These are phyloP conservation scores for Pelargonium nanum DNA, from an alignment of 345 rosid genomes.

Conservation along the genomic window DNA sequence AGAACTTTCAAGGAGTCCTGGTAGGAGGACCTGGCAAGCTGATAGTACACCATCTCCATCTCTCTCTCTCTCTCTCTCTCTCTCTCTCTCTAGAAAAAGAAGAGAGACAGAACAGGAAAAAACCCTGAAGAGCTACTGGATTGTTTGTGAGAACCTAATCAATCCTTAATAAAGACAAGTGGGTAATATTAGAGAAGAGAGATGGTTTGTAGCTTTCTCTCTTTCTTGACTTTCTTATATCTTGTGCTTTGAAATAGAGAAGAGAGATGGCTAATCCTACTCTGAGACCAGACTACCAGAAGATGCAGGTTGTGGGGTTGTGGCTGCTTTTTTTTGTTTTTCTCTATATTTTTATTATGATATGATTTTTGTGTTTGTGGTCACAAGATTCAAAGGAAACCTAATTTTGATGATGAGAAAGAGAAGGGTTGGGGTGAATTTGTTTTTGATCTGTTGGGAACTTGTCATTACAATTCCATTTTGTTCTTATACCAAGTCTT, in stretches of 20 bases:
- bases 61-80: constrained; percentile 6
- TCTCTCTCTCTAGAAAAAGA: constrained; percentile 1
- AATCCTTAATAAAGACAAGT: constrained; percentile 6
- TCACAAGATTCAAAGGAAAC: background rate
- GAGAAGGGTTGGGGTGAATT: background rate
- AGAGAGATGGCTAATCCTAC: too few species aligned
- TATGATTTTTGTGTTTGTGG: background rate
- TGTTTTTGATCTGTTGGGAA: background rate
- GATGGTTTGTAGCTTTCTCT: background rate
- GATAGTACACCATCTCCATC: constrained; percentile 40
- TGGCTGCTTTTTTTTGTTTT: background rate
- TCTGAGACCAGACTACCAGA: too few species aligned
- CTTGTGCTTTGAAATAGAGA: background rate
- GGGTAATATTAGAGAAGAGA: background rate
- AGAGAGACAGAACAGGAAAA: constrained; percentile 5
- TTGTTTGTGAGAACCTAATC: constrained; percentile 11
- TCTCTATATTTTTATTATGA: too few species aligned
- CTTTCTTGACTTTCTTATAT: background rate
- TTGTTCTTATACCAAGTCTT: background rate
- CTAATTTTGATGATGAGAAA: background rate
- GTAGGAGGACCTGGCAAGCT: constrained; percentile 48
- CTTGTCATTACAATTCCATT: background rate
- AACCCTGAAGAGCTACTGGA: constrained; percentile 8
- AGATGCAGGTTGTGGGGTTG: background rate
- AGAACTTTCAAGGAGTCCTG: constrained; percentile 68